phyloP scores from a whole-genome alignment of 441 rosid species.

The Brassica hybrid region DNA sequence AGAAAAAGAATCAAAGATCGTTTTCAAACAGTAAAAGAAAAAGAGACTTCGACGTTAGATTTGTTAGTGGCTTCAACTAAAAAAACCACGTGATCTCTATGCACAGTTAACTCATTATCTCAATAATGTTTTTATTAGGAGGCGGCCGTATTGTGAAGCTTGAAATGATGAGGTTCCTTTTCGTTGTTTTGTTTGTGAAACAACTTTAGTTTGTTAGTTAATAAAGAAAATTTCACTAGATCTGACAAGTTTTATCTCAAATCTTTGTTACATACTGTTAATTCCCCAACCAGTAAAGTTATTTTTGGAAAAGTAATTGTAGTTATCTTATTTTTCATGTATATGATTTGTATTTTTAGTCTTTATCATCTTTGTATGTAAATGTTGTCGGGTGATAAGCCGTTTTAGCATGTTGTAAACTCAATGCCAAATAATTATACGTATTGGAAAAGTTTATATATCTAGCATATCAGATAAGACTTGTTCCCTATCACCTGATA shows the following conservation, averaged over 20 bases:
- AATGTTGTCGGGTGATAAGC: conserved; percentile 23
- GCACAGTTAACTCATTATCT: conserved; percentile 16
- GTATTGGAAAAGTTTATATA: conserved; percentile 3
- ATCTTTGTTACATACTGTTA: conserved; percentile 29
- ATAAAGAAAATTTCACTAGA: conserved; percentile 11
- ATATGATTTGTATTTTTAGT: conserved; percentile 17
- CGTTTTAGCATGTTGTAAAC: conserved; percentile 16
- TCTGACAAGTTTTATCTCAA: conserved; percentile 34
- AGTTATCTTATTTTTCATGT: conserved; percentile 29
- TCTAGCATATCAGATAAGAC: neutral
- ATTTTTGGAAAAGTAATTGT: conserved; percentile 24
- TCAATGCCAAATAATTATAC: neutral
- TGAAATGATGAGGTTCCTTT: conserved; percentile 8
- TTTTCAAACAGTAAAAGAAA: conserved; percentile 35
- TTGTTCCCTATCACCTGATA: neutral
- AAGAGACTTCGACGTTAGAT: conserved; percentile 33
- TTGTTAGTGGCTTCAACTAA: conserved; percentile 25
- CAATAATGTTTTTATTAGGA: conserved; percentile 12
- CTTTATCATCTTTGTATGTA: conserved; percentile 37
- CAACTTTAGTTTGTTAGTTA: neutral
- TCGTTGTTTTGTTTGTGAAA: conserved; percentile 1
- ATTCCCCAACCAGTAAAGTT: conserved; percentile 28
- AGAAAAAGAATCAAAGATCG: conserved; percentile 22
- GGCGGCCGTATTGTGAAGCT: conserved; percentile 26
- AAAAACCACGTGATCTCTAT: conserved; percentile 35